phyloP scores from a whole-genome alignment of 352 stramenopile species.

The Halophytophthora polymorphica region DNA sequence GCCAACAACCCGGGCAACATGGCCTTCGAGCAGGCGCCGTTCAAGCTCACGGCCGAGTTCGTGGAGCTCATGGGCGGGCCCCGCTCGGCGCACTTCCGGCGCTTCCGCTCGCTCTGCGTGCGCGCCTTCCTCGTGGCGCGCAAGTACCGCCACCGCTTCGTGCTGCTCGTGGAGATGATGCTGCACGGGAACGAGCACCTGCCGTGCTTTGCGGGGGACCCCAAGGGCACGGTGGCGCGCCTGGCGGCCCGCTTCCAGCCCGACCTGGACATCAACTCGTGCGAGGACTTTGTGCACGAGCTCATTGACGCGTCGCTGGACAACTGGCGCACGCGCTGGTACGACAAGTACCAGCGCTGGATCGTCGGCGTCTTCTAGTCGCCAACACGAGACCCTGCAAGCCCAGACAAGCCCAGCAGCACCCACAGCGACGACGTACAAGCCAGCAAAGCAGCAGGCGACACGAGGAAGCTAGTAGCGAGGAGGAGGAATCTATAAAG shows the following conservation, averaged over 20 bases:
- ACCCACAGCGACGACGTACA: too few relatives aligned
- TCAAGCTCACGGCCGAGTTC: constrained; percentile 98
- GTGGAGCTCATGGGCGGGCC: constrained; percentile 94
- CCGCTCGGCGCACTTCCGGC: constrained; percentile 89
- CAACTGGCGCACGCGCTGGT: constrained; percentile 97
- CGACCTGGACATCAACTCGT: constrained; percentile 92
- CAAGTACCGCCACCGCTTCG: constrained; percentile 94
- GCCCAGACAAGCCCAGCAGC: too few relatives aligned
- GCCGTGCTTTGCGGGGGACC: constrained; percentile 92
- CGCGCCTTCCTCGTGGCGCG: constrained; percentile 94
- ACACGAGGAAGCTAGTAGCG: constrained; percentile 10
- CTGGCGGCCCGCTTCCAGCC: constrained; percentile 92
- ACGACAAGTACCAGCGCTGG: constrained; percentile 95
- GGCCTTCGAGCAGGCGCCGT: constrained; percentile 95
- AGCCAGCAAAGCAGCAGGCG: background rate
- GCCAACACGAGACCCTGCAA: too few relatives aligned
- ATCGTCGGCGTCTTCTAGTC: constrained; percentile 86
- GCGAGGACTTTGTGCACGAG: constrained; percentile 94
- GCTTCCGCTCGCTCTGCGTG: constrained; percentile 95
- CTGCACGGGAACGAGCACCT: constrained; percentile 96
- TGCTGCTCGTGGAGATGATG: constrained; percentile 96
- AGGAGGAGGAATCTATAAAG: constrained; percentile 22
- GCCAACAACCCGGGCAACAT: constrained; percentile 92
- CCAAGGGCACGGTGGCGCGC: constrained; percentile 88
- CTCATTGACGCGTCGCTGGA: constrained; percentile 95